Evolutionary conservation across 768 basidiomycete species (phyloP).

Genomic region (Mycena indigotica): DNA sequence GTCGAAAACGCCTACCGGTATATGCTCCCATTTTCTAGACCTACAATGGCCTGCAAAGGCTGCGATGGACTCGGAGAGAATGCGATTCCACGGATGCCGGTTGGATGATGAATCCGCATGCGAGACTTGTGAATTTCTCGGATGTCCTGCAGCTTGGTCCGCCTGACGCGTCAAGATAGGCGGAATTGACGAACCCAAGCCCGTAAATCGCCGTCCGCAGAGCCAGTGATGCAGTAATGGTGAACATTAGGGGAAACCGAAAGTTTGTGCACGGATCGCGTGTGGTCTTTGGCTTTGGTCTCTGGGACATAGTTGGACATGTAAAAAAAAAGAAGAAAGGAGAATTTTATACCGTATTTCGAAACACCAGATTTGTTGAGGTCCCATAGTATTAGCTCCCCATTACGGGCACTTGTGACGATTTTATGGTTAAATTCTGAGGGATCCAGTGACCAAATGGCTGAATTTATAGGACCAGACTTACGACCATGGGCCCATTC

Average conservation of each 20-base stretch:
- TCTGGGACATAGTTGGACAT: conserved; percentile 41
- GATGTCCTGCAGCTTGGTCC: conserved; percentile 54
- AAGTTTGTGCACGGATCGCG: conserved; percentile 70
- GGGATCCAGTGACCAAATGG: background rate
- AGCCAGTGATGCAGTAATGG: conserved; percentile 77
- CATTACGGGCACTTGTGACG: conserved; percentile 77
- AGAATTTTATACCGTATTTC: conserved; percentile 62
- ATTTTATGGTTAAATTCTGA: conserved; percentile 75
- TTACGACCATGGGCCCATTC: conserved; percentile 75
- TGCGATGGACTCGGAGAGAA: conserved; percentile 69
- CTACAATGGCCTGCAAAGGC: conserved; percentile 69
- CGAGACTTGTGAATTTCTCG: conserved; percentile 69
- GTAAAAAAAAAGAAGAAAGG: background rate
- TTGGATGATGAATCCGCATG: conserved; percentile 71
- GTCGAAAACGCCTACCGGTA: conserved; percentile 48
- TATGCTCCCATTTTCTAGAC: conserved; percentile 70
- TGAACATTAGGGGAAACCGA: conserved; percentile 68
- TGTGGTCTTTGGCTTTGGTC: conserved; percentile 66
- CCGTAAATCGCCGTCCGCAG: conserved; percentile 78
- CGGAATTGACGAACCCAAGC: conserved; percentile 62
- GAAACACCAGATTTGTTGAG: conserved; percentile 62
- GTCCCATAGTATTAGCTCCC: conserved; percentile 85
- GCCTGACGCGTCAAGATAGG: background rate
- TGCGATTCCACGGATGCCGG: conserved; percentile 65
- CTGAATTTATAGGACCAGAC: conserved; percentile 19